phyloP scores from a whole-genome alignment of 176 grass and related monocot species.

The Hsuehochloa calcarea region DNA sequence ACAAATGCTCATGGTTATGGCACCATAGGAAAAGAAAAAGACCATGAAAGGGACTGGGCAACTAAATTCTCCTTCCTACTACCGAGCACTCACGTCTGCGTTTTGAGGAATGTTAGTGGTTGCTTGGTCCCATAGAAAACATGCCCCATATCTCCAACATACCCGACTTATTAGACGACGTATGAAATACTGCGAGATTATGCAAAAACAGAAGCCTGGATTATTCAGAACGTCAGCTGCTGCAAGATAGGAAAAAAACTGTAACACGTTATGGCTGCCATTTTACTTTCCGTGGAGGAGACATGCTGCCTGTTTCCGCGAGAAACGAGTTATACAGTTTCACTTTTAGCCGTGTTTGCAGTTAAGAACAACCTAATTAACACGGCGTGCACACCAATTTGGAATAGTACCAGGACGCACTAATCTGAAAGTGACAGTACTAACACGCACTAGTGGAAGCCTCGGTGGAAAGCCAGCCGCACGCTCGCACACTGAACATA shows the following conservation, averaged over 20 bases:
- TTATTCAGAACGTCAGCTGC: background rate
- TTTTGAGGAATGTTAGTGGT: background rate
- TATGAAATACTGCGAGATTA: background rate
- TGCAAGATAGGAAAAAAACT: background rate
- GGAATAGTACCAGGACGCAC: no score
- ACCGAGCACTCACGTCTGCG: background rate
- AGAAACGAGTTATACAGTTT: background rate
- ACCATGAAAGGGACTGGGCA: slow-evolving; percentile 5
- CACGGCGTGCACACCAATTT: background rate
- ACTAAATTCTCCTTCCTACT: background rate
- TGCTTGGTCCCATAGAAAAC: background rate
- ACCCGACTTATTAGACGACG: background rate
- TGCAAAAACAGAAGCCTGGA: background rate
- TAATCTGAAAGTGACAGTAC: background rate
- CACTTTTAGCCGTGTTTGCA: background rate
- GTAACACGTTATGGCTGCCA: no score
- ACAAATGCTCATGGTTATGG: background rate
- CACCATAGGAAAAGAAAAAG: background rate
- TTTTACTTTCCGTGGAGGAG: background rate
- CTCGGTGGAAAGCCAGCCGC: background rate
- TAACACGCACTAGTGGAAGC: background rate
- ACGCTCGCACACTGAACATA: background rate
- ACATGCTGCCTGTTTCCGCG: background rate
- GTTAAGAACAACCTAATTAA: background rate
- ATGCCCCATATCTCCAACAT: background rate